Base-by-base conservation (phyloP, 2,329 filamentous ascomycete genomes). In the Drechslera avenae region DNA sequence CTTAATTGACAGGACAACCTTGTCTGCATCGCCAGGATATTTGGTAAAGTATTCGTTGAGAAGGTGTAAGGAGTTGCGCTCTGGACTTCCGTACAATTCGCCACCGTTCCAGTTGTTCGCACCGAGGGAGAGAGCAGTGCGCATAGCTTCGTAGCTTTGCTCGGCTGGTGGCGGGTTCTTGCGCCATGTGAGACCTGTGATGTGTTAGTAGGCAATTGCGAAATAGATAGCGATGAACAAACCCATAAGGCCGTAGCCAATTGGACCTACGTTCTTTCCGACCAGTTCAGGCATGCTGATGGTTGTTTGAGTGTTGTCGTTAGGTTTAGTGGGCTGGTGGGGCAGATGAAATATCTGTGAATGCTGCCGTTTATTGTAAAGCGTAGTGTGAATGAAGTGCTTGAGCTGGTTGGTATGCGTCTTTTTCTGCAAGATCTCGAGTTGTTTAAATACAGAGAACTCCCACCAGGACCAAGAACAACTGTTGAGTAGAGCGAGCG, bases 1-100 rank as follows among this genome's bases (percentile, higher is more conserved):
- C 59, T 82, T 82, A 69, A 82, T 77, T n/a, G 71, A 76, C 14
- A 83, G 56, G 8, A 79, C 75, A n/a, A 82, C 74, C 55, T 80
- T 79, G 23, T 74, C 64, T 0, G 77, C 78, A 57, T 82, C 79
- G 30, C 74, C 74, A 5, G 80, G 80, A 54, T 82, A 78, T 57
- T 78, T 75, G 19, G 72, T 73, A 58, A 82, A 83, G 63, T 82
- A 82, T 41, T 75, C 75, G 17, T 76, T 74, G 18, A 83, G 71
- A 5, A 82, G 67, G 26, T 79, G 75, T 1, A 82, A 70, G 9
- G 73, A 76, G 61, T 80, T 82, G 54, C 67, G 68, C 28, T 78
- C 71, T 1, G 76, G 71, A 0, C 73, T 66, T 10, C 79, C 79
- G 60, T 81, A 81, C 46, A 81, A 51, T 54, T 79, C 76, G 50